Evolutionary conservation across 768 basidiomycete genomes (phyloP).

Genomic region (Tulasnella sp.): DNA sequence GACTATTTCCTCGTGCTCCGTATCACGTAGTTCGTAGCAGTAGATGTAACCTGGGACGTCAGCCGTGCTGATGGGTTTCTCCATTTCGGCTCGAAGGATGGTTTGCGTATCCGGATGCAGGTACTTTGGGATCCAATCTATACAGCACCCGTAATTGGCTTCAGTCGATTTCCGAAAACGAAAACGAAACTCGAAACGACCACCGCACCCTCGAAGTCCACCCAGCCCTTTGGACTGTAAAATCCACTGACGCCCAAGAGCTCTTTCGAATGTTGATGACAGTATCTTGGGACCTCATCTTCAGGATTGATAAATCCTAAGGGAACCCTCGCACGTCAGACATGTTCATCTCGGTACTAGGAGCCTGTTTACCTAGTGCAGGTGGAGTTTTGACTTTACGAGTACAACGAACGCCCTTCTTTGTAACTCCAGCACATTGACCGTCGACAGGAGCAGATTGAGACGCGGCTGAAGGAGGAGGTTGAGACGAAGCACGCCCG

Average conservation of each 20-base stretch:
- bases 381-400: conserved; percentile 47
- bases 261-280: conserved; percentile 49
- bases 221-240: conserved; percentile 43
- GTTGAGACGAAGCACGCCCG: conserved; percentile 24
- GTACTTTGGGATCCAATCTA: conserved; percentile 67
- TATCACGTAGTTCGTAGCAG: conserved; percentile 70
- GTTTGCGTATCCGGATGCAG: conserved; percentile 53
- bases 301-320: conserved; percentile 9
- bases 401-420: conserved; percentile 48
- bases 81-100: conserved; percentile 49
- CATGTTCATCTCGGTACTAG: background rate
- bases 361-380: conserved; percentile 22
- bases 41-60: conserved; percentile 76
- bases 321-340: background rate
- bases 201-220: conserved; percentile 50
- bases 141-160: background rate
- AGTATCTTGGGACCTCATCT: conserved; percentile 24
- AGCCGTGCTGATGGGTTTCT: conserved; percentile 38
- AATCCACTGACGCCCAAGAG: conserved; percentile 49
- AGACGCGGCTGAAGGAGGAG: conserved; percentile 3
- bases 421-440: conserved; percentile 61
- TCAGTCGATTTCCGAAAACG: background rate
- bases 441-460: conserved; percentile 23
- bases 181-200: conserved; percentile 11
- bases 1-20: conserved; percentile 4